Base-by-base conservation (phyloP, 805 yeast genomes). In the Candida sithepensis region DNA sequence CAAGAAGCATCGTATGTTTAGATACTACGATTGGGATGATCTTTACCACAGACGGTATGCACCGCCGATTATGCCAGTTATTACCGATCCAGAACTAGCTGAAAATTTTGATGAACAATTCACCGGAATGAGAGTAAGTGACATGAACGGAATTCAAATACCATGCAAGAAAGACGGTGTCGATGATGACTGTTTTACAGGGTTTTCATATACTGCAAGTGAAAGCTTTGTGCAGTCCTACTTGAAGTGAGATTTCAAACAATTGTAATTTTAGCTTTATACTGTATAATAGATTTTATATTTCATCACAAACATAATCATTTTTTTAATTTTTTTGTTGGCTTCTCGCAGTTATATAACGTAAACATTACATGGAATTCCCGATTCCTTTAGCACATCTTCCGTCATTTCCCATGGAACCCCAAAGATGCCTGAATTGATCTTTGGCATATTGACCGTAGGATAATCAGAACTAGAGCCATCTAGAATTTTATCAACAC, bases 401-500 rank as follows among this genome's bases (percentile, higher is more conserved):
- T 81, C 92, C 0, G 96, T 87, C 10, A 73, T 53, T 13, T 71
- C 74, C 96, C 96, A 88, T 0, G 95, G 94, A 7, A 86, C 90
- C 1, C 75, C 75, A 63, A 88, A 88, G 2, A 88, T 77, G 0
- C 96, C 96, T 26, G 92, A 77, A 56, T 88, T 88, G 54, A 88
- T 88, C 62, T 76, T 75, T 20, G 96, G 96, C 85, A 88, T 78
- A 52, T 74, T 73, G 2, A 87, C 44, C 18, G 3, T 20, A 16
- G 37, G 36, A 14, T 26, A 9, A 20, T 30, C 21, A 3, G 22
- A 3, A 1, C 33, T 19, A n/a, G 36, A 6, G 14, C 19, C n/a
- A n/a, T n/a, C 22, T 12, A 46, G 12, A 16, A 45, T 38, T 5
- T 34, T 21, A 14, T 6, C 12, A 13, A 43, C 44, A 14, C 23